Evolutionary conservation across 371 early-diverging fungal genomes (phyloP), one percentile per base, ranked within the genome.

Genomic region (Mortierella sp.): DNA sequence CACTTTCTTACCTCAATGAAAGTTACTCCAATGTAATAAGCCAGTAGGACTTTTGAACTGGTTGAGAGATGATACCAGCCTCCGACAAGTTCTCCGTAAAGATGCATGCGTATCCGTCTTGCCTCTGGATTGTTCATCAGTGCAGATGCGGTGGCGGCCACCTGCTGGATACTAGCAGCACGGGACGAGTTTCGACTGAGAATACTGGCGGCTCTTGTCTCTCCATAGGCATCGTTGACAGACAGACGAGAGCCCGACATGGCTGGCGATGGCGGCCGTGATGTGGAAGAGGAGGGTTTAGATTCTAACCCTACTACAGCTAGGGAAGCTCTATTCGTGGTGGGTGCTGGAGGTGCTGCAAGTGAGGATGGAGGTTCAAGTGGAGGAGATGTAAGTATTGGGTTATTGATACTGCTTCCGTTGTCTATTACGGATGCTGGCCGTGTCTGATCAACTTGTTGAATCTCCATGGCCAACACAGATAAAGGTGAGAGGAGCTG

Each of bases 1-100:
- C 17, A 8, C 10, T 51, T 51, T 26, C 28, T 9, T 66, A 80
- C 80, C 75, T 80, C 80, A 37, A 75, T 28, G 0, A 68, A 15
- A 19, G 75, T 80, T 10, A 71, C 72, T 2, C 34, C 47, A 23
- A 64, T 56, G 26, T 80, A 80, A 49, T 80, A 80, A 37, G 58
- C 15, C 42, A 80, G 58, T 26, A 80, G 28, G 7, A 49, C 10
- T 32, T 67, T 70, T 23, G 80, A 80, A 43, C 80, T 68, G 32
- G 71, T 74, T 51, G 75, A 74, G 51, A 80, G 75, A 23, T 66
- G 63, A 40, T 51, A 64, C 80, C 80, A 80, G 2, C 80, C 74
- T 1, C 37, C 31, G 6, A 70, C 64, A 19, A 80, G 53, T 13
- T 80, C 80, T 5, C 42, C 12, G 10, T 67, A 74, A 13, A 80